Evolutionary conservation across 2,329 filamentous ascomycete genomes (phyloP).

Genomic region (Venturiaceae sp.): DNA sequence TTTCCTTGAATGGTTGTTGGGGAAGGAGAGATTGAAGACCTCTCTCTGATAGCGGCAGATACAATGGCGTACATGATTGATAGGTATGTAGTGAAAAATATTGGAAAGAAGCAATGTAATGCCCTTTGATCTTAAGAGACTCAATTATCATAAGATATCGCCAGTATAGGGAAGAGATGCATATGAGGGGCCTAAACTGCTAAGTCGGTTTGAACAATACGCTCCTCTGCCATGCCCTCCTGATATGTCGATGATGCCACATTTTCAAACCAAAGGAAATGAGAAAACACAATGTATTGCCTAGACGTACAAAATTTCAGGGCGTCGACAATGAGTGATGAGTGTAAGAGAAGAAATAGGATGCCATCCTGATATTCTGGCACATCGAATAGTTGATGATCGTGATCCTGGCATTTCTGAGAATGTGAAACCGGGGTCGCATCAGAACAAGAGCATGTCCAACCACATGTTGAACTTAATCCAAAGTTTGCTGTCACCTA

Average conservation of each 20-base stretch:
- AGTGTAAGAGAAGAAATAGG: neutral
- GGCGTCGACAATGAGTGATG: neutral
- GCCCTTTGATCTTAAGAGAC: neutral
- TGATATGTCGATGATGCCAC: neutral
- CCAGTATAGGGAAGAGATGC: neutral
- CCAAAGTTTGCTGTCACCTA: neutral
- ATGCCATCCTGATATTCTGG: neutral
- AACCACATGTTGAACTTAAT: neutral
- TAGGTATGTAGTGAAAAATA: neutral
- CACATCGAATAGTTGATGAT: neutral
- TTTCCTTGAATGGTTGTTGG: neutral
- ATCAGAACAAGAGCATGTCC: neutral
- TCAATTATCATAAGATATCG: neutral
- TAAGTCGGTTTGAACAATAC: neutral
- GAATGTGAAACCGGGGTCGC: neutral
- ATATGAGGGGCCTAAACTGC: neutral
- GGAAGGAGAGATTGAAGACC: neutral
- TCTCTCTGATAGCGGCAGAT: neutral
- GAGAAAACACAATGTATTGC: neutral
- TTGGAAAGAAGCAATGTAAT: neutral
- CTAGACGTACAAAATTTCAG: neutral
- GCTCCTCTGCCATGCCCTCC: neutral
- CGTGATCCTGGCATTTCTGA: neutral
- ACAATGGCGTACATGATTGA: neutral
- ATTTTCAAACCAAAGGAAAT: neutral